Base-by-base conservation (phyloP, 495 filamentous ascomycete genomes). In the Physcia stellaris region DNA sequence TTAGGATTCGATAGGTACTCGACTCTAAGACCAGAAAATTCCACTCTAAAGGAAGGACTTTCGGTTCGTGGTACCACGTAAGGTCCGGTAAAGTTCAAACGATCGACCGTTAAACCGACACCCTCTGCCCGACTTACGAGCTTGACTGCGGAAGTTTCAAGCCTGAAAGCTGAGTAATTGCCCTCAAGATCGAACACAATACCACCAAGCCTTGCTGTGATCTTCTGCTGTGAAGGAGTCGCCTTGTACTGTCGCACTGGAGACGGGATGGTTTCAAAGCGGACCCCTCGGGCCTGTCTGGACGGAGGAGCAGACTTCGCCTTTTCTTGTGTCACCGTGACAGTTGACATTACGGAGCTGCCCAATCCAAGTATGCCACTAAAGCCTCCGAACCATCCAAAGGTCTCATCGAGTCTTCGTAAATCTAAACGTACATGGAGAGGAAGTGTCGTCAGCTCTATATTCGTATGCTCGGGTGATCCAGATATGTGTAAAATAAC, bases 341-440 rank as follows among this genome's bases (percentile, higher is more conserved):
- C 66, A 40, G 75, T 77, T 1, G 83, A 86, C 17, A 77, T 75
- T 21, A 92, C 80, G 1, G 87, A 95, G 46, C 71, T 83, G 35
- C 86, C 78, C 45, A 93, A 71, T 45, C 86, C 88, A 22, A 99
- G 60, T 31, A 99, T 80, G 43, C 85, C 85, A 51, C 88, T 95
- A 15, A 99, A 62, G 0, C 92, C 92, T 12, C 90, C 92, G 52
- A 95, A 83, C 68, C 83, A 86, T 22, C 75, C 71, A 36, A 96
- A 71, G 4, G 80, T 80, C 36, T 94, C 88, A 46, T 99, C 92
- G 10, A 96, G 50, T 27, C 70, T 74, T 43, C 79, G 78, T 9
- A 94, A 63, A 57, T 96, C 83, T 20, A 96, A 52, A 40, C 71
- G 71, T 4, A 96, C 41, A 38, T 79, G 74, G 1, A 96, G 55